phyloP scores from a whole-genome alignment of 805 yeast species.

The Debaryomyces hansenii region DNA sequence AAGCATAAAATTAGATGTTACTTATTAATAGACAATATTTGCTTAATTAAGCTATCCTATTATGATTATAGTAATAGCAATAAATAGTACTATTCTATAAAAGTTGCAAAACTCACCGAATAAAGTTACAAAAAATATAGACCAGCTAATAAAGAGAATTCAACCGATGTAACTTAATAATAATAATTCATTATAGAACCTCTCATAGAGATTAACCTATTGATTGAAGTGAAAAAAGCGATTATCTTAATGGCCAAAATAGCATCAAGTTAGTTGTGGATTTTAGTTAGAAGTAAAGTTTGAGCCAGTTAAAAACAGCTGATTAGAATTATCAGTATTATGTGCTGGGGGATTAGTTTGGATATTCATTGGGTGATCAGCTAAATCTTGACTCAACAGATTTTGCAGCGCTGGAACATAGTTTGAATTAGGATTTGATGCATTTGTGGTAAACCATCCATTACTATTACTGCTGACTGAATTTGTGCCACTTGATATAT shows the following conservation, averaged over 20 bases:
- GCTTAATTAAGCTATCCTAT: no score
- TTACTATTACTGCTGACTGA: not conserved
- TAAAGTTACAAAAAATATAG: not conserved
- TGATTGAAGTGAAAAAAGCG: no score
- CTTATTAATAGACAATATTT: no score
- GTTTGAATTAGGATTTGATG: not conserved
- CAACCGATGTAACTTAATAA: no score
- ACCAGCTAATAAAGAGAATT: no score
- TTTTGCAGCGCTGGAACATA: not conserved
- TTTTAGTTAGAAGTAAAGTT: not conserved
- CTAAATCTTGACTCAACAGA: not conserved
- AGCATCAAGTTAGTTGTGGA: not conserved
- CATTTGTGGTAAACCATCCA: slow-evolving; percentile 5
- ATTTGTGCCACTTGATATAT: not conserved
- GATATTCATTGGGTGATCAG: not conserved
- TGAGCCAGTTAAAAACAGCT: not conserved
- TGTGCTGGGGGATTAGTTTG: not conserved
- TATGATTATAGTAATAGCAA: no score
- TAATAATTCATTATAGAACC: no score
- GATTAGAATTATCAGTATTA: not conserved
- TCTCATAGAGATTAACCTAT: no score
- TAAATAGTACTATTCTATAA: no score
- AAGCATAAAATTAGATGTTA: no score
- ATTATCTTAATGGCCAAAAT: not conserved
- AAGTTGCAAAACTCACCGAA: not conserved